Base-by-base conservation (phyloP, 306 rosid species). In the Leucaena leucocephala region DNA sequence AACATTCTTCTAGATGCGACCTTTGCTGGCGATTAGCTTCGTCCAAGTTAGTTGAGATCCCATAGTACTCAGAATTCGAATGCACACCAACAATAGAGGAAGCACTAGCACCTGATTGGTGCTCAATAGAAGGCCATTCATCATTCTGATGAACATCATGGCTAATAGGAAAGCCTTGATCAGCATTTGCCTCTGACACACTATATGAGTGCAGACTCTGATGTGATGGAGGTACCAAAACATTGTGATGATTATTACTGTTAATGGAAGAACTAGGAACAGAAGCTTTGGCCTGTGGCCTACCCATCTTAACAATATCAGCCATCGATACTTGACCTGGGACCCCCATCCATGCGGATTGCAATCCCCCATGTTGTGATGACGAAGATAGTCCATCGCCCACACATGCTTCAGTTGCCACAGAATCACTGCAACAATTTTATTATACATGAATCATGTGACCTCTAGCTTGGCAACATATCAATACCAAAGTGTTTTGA, bases 261-360 rank as follows among this genome's bases (percentile, higher is more conserved):
- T 94, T 91, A 65, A 78, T 77, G 62, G 91, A 79, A 63, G 92
- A 64, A 78, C 84, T 89, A 61, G 86, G 84, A 64, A 67, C 4
- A 2, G 90, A 75, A 71, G 82, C 79, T 90, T 87, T 91, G 66
- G 82, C 72, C 38, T 92, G 97, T 8, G 99, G 97, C 82, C 92
- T 93, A 66, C 98, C 98, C 96, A 81, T 86, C 87, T 80, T 84
- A 76, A 86, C 90, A 76, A 86, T 86, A 72, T 86, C 99, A 68
- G 99, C 99, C 99, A 96, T 93, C 34, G 99, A 93, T 75, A 90
- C 91, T 79, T 93, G 99, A 81, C 98, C 99, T 6, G 93, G 91
- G 74, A 77, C 87, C 68, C 87, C 86, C 62, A 34, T 34, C 99
- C 99, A 96, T 72, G 93, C 74, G 78, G 99, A 85, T 63, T 90